Percentiles rank a stretch among this genome's conserved stretches.
Conservation (phyloP, 805 yeast species). For the Candida morakotiae region DNA sequence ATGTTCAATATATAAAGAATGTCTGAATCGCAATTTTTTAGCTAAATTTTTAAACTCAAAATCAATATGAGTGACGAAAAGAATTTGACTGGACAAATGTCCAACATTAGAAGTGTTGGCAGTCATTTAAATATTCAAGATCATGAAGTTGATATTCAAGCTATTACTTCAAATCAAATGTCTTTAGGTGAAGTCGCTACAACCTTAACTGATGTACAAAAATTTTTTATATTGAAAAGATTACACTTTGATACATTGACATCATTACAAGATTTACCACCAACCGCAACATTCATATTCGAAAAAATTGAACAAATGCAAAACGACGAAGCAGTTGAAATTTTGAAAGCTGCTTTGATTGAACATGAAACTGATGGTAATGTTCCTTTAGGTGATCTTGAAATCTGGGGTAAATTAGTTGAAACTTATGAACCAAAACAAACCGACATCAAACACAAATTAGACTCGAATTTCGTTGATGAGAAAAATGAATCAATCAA, state of each 20-base stretch:
- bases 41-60: neutral
- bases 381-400: constrained; percentile 25
- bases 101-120: constrained; percentile 8
- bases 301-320: constrained; percentile 23
- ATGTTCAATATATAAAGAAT: no score
- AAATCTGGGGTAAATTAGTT: constrained; percentile 18
- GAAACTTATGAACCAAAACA: neutral
- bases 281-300: constrained; percentile 24
- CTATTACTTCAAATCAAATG: constrained; percentile 15
- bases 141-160: constrained; percentile 13
- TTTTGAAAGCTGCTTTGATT: constrained; percentile 23
- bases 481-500: neutral
- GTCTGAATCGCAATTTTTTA: no score
- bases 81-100: neutral
- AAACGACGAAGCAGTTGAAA: constrained; percentile 19
- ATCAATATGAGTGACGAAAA: constrained; percentile 1
- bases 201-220: constrained; percentile 22
- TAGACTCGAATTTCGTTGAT: neutral
- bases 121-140: constrained; percentile 11
- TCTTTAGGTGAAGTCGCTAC: constrained; percentile 20
- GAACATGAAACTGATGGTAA: constrained; percentile 32
- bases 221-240: constrained; percentile 23
- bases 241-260: constrained; percentile 21
- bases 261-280: constrained; percentile 27
- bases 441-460: neutral